phyloP scores from a whole-genome alignment of 176 grass and related monocot species.

The Calamus simplicifolius region DNA sequence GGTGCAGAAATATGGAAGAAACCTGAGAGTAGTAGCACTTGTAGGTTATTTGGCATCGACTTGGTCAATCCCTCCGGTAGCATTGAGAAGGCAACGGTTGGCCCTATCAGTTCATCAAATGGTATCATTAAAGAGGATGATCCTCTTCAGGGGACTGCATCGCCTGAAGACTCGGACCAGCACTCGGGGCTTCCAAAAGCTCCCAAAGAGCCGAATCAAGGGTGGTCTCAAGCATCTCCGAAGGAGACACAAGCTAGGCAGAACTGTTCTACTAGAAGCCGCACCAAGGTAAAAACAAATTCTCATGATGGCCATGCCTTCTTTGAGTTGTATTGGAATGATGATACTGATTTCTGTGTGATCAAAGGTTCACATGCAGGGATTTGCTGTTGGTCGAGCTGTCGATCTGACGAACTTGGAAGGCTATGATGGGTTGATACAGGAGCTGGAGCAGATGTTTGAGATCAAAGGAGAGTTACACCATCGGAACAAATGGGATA shows the following conservation, averaged over 20 bases:
- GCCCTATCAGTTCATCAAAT: neutral
- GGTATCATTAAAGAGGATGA: conserved; percentile 14
- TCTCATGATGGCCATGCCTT: neutral
- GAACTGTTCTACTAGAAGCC: conserved; percentile 23
- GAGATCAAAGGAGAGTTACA: conserved; percentile 56
- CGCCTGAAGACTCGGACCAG: conserved; percentile 13
- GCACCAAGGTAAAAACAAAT: conserved; percentile 30
- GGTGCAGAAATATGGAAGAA: neutral
- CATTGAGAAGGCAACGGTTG: neutral
- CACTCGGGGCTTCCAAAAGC: conserved; percentile 20
- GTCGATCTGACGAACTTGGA: conserved; percentile 55
- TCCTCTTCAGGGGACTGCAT: neutral
- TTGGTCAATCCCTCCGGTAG: neutral
- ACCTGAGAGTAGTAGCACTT: neutral
- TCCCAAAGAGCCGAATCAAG: conserved; percentile 9
- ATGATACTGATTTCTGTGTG: neutral
- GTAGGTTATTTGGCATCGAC: conserved; percentile 19
- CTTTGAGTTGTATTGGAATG: neutral
- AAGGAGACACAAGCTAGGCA: conserved; percentile 38
- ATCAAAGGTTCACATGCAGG: conserved; percentile 85
- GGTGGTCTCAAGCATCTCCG: conserved; percentile 1
- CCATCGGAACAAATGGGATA: conserved; percentile 33
- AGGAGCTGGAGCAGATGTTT: conserved; percentile 73
- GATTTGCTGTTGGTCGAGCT: conserved; percentile 67
- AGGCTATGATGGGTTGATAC: conserved; percentile 49